Conservation (phyloP, 2,329 filamentous ascomycete species). For the Cladosporium halotolerans region DNA sequence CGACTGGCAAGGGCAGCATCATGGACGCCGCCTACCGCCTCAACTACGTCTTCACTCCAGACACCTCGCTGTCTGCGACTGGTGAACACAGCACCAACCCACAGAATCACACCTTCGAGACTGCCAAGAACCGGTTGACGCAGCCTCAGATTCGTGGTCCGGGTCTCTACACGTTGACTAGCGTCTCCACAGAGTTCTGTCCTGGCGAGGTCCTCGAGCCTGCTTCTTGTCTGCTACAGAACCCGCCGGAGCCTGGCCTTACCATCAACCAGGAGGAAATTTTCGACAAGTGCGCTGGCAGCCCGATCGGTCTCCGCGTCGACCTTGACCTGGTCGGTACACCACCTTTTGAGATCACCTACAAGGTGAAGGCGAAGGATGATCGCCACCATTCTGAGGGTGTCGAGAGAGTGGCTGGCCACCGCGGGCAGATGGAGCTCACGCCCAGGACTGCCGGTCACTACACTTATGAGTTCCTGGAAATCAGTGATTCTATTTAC, state of each 20-base stretch:
- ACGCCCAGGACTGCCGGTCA: slow-evolving; percentile 73
- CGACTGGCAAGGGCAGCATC: slow-evolving; percentile 51
- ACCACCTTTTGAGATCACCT: slow-evolving; percentile 79
- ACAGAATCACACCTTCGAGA: slow-evolving; percentile 49
- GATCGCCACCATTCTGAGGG: slow-evolving; percentile 46
- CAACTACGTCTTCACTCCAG: slow-evolving; percentile 74
- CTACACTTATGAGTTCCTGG: slow-evolving; percentile 79
- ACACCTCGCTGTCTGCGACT: slow-evolving; percentile 60
- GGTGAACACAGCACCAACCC: slow-evolving; percentile 62
- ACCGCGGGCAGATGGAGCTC: slow-evolving; percentile 79
- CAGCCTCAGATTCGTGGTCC: slow-evolving; percentile 65
- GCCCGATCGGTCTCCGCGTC: slow-evolving; percentile 82
- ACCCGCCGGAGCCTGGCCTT: slow-evolving; percentile 80
- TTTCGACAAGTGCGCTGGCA: slow-evolving; percentile 90
- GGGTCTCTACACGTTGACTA: slow-evolving; percentile 79
- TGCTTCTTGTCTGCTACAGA: slow-evolving; percentile 85
- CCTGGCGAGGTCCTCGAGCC: slow-evolving; percentile 86
- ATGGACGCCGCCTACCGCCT: slow-evolving; percentile 64
- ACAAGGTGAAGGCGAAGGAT: slow-evolving; percentile 60
- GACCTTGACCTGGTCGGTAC: slow-evolving; percentile 87
- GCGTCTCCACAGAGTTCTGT: slow-evolving; percentile 74
- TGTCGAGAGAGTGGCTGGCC: slow-evolving; percentile 55
- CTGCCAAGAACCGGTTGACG: slow-evolving; percentile 56
- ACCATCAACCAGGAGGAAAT: slow-evolving; percentile 71
- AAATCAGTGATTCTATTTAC: slow-evolving; percentile 79